Evolutionary conservation across 495 filamentous ascomycete species (phyloP).

Genomic region (Tuber microsphaerosporum): DNA sequence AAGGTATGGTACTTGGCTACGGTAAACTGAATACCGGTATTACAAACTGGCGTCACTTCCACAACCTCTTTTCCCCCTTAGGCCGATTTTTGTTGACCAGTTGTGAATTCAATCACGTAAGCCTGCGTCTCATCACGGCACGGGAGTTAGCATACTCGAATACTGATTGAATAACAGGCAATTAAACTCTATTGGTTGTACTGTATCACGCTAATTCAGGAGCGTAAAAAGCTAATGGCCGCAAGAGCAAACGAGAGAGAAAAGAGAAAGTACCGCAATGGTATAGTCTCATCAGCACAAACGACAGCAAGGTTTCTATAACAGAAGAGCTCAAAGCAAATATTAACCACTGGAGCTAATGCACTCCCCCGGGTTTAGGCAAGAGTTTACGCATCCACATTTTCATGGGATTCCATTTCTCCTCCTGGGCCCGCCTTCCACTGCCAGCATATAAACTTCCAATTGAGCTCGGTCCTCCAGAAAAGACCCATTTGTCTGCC

Average conservation of each 20-base stretch:
- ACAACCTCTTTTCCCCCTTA: neutral
- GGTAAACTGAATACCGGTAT: no score
- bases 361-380: neutral
- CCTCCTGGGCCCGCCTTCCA: conserved; percentile 46
- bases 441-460: conserved; percentile 81
- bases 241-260: neutral
- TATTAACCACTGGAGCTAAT: neutral
- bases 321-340: neutral
- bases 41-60: neutral
- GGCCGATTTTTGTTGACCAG: neutral
- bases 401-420: neutral
- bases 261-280: neutral
- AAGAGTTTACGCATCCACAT: conserved; percentile 5
- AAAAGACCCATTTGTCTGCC: conserved; percentile 71
- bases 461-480: conserved; percentile 90
- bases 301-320: neutral
- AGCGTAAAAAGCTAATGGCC: neutral
- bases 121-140: neutral
- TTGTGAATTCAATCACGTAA: neutral
- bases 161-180: neutral
- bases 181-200: neutral
- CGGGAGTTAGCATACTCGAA: neutral
- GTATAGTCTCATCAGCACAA: neutral
- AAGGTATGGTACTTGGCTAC: neutral
- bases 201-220: neutral